A percentile compares a stretch with the other conserved stretches of the same genome.
These are phyloP conservation scores for Kazachstania africana DNA, from an alignment of 805 yeast genomes.

Conservation along the genomic window DNA sequence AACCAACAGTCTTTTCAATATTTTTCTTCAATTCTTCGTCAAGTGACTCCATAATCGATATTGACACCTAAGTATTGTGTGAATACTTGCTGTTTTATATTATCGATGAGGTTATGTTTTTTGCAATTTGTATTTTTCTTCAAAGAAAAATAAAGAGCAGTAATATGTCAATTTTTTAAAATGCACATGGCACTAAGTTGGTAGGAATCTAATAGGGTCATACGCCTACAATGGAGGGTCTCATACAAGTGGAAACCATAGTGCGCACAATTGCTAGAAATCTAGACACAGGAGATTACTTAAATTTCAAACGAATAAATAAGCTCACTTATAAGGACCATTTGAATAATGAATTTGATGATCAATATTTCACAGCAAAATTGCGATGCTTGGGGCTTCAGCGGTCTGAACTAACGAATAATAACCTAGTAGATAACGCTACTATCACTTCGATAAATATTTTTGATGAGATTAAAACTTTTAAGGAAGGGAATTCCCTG, in stretches of 20 bases:
- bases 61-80: not conserved
- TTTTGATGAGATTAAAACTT: conserved; percentile 12
- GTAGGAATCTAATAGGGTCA: no score
- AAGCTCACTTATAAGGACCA: conserved; percentile 12
- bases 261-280: conserved; percentile 14
- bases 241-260: conserved; percentile 16
- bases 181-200: no score
- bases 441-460: conserved; percentile 7
- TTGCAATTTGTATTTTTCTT: no score
- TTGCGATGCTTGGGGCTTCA: conserved; percentile 13
- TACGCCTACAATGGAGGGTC: conserved; percentile 19
- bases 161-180: no score
- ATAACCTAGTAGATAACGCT: conserved; percentile 1
- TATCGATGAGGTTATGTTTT: no score
- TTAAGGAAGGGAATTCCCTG: conserved; percentile 7
- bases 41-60: no score
- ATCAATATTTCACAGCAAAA: conserved; percentile 10
- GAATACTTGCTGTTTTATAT: no score
- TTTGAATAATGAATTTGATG: conserved; percentile 9
- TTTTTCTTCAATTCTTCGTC: conserved; percentile 33
- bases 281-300: conserved; percentile 17
- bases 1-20: conserved; percentile 62
- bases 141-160: no score
- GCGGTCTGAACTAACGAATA: not conserved
- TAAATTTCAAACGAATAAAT: conserved; percentile 15